Base-by-base conservation (phyloP, 73 alveolate genomes). In the Paramecium octaurelia region DNA sequence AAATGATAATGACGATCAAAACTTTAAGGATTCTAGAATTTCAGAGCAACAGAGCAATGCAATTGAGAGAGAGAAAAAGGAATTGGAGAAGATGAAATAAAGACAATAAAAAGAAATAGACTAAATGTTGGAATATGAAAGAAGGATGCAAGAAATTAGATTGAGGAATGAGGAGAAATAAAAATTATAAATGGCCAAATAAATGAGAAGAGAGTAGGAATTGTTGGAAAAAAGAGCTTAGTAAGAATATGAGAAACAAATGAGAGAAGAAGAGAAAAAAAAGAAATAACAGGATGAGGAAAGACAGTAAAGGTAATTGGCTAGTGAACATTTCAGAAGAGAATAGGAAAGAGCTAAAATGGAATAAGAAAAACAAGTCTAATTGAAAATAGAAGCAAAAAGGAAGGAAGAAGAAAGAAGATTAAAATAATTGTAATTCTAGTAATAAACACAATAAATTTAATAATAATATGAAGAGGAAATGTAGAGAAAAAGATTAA, bases 161-260 rank as follows among this genome's bases (percentile, higher is more conserved):
- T 54, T 44, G 38, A 80, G 57, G 16, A 80, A 80, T 80, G 91
- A 80, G 16, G 70, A 80, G 46, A 80, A 80, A 35, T 48, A 80
- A 80, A 80, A 43, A 46, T 20, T 23, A 44, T 48, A 80, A 23
- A n/a, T 80, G 46, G 91, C 43, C n/a, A 80, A 80, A 80, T 80
- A 80, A 43, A 43, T 42, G 75, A 80, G 91, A 80, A 80, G 91
- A 80, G 91, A 80, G 24, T 44, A 80, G 6, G 91, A 80, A 80
- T 80, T 80, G 24, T 44, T 11, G 4, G 91, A 80, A 48, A 80
- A 80, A 23, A 40, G 91, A 80, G 4, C 10, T 0, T 24, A 80
- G 46, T 46, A 80, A 23, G 91, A 80, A 46, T 80, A 80, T 16
- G 70, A 80, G 14, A 80, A 43, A 80, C 31, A 40, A 80, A 40